Evolutionary conservation across 2,329 filamentous ascomycete species (phyloP).

Genomic region (Epichloe baconii): DNA sequence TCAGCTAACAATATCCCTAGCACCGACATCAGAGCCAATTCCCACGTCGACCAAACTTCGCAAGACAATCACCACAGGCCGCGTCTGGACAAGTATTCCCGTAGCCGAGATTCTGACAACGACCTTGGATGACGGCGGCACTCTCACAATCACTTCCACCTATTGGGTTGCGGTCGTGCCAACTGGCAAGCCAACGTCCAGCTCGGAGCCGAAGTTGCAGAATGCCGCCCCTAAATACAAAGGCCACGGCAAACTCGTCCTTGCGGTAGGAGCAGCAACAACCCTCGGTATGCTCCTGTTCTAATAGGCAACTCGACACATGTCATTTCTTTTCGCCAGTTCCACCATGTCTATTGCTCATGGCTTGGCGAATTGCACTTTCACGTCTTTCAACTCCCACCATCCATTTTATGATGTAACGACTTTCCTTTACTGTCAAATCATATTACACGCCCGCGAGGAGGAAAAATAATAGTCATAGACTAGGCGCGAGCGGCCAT

Average conservation of each 20-base stretch:
- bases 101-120: constrained; percentile 31
- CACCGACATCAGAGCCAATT: background rate
- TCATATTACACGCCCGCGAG: constrained; percentile 25
- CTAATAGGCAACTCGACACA: background rate
- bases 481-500: background rate
- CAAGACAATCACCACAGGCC: constrained; percentile 21
- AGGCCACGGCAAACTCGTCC: constrained; percentile 7
- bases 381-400: background rate
- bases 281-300: constrained; percentile 10
- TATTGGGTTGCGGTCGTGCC: constrained; percentile 33
- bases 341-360: background rate
- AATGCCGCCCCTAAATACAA: constrained; percentile 19
- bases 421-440: constrained; percentile 2
- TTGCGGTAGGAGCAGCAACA: constrained; percentile 16
- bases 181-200: constrained; percentile 15
- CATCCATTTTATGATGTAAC: background rate
- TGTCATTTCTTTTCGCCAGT: background rate
- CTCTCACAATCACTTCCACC: constrained; percentile 34
- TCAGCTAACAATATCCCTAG: constrained; percentile 9
- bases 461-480: background rate
- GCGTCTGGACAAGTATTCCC: constrained; percentile 21
- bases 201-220: constrained; percentile 23
- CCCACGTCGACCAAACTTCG: constrained; percentile 12
- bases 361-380: background rate
- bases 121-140: constrained; percentile 29